phyloP scores from a whole-genome alignment of 2,329 filamentous ascomycete species.

The Cladosporium sp. region DNA sequence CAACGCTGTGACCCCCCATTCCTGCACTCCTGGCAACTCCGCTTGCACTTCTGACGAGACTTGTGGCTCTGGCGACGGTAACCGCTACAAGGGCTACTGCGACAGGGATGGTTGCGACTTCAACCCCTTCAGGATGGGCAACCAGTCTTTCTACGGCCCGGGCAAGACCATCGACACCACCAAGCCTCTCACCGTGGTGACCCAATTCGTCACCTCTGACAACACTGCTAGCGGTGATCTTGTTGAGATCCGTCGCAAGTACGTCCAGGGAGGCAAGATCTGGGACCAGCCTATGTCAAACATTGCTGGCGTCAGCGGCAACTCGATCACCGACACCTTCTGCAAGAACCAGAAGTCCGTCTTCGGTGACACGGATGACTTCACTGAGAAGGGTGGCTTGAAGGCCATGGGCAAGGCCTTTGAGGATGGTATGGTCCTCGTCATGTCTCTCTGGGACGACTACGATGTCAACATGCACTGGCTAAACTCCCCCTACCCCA shows the following conservation, averaged over 20 bases:
- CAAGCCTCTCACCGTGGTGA: conserved; percentile 64
- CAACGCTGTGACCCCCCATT: conserved; percentile 65
- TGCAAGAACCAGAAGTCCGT: conserved; percentile 46
- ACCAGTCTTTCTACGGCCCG: conserved; percentile 60
- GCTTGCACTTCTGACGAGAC: conserved; percentile 47
- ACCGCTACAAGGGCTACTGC: conserved; percentile 59
- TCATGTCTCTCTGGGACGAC: conserved; percentile 67
- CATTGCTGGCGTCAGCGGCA: conserved; percentile 51
- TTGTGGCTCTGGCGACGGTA: conserved; percentile 42
- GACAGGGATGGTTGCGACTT: conserved; percentile 71
- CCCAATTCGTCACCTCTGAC: conserved; percentile 61
- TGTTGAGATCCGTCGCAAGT: conserved; percentile 63
- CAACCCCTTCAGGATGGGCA: conserved; percentile 64
- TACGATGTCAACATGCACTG: conserved; percentile 70
- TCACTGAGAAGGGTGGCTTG: conserved; percentile 58
- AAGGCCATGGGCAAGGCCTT: conserved; percentile 56
- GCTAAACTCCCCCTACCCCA: conserved; percentile 56
- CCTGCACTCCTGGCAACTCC: conserved; percentile 58
- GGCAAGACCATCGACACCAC: conserved; percentile 60
- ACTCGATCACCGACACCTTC: conserved; percentile 58
- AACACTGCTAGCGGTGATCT: conserved; percentile 55
- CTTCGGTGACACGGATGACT: conserved; percentile 46
- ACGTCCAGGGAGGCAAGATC: conserved; percentile 62
- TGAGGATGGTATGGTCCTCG: conserved; percentile 61
- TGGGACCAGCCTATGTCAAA: conserved; percentile 55